phyloP scores from a whole-genome alignment of 1,284 basidiomycete species.

The Ustilago loliicola region DNA sequence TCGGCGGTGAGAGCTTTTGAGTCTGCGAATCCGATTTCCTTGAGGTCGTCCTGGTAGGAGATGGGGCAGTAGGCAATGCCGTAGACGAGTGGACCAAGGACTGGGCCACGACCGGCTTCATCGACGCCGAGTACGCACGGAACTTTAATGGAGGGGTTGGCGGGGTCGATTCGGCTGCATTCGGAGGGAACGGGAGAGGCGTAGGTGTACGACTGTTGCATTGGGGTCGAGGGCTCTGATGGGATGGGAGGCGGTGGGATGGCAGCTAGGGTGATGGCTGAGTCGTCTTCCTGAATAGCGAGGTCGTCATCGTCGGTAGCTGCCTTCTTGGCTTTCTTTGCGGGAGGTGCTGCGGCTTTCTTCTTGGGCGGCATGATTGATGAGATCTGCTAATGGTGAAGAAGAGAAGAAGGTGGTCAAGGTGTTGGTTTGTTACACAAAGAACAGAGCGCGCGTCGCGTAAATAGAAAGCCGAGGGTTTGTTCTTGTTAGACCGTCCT shows the following conservation, averaged over 20 bases:
- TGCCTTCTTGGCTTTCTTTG: constrained; percentile 13
- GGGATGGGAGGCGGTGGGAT: constrained; percentile 43
- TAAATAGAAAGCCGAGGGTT: constrained; percentile 15
- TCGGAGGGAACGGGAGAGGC: constrained; percentile 39
- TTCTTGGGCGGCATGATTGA: constrained; percentile 31
- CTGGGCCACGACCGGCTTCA: constrained; percentile 94
- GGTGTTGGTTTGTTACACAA: constrained; percentile 26
- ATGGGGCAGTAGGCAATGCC: constrained; percentile 92
- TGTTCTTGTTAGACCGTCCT: neutral
- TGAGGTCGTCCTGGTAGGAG: constrained; percentile 79
- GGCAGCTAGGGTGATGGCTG: neutral
- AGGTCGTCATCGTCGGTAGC: constrained; percentile 12
- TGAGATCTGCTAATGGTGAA: neutral
- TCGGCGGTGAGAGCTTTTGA: constrained; percentile 88
- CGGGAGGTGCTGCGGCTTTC: constrained; percentile 7
- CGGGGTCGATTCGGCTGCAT: constrained; percentile 33
- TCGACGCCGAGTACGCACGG: constrained; percentile 82
- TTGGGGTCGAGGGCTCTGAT: constrained; percentile 36
- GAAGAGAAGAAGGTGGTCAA: neutral
- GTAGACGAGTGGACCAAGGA: constrained; percentile 92
- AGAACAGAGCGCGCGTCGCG: constrained; percentile 29
- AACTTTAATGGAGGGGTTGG: constrained; percentile 34
- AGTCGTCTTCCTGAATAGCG: constrained; percentile 14
- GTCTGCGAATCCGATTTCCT: constrained; percentile 90
- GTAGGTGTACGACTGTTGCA: constrained; percentile 46